Conservation (phyloP, 805 yeast species). For the Ogataea kodamae region DNA sequence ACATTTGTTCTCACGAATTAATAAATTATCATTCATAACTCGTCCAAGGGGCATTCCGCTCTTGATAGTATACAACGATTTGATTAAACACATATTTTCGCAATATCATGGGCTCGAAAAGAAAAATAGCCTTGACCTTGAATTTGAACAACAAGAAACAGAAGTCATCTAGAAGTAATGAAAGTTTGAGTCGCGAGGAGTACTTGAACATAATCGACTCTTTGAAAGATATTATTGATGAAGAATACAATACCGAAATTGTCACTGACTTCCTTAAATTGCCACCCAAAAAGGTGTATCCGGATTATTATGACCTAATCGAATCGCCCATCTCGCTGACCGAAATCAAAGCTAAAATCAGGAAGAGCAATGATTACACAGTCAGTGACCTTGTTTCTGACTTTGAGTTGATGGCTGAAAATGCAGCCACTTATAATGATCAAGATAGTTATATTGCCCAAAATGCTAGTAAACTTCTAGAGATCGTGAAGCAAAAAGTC, state of each 20-base stretch:
- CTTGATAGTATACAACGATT: too few species aligned
- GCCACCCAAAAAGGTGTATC: constrained; percentile 71
- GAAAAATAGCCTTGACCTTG: constrained; percentile 16
- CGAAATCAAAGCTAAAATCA: constrained; percentile 54
- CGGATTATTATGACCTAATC: constrained; percentile 73
- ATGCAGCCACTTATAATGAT: constrained; percentile 73
- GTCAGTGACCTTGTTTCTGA: constrained; percentile 52
- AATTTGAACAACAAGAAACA: constrained; percentile 20
- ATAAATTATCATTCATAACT: too few species aligned
- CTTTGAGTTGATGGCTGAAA: constrained; percentile 61
- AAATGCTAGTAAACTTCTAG: constrained; percentile 56
- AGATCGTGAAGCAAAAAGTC: constrained; percentile 52
- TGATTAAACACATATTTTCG: too few species aligned
- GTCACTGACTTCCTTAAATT: constrained; percentile 59
- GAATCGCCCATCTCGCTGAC: constrained; percentile 63
- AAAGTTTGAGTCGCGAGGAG: constrained; percentile 25
- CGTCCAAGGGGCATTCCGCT: too few species aligned
- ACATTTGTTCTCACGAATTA: too few species aligned
- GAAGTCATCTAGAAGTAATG: constrained; percentile 8
- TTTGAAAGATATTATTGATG: constrained; percentile 35
- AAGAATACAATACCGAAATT: constrained; percentile 33
- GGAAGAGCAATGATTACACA: constrained; percentile 34
- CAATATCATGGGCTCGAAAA: constrained; percentile 21
- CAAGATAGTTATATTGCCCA: constrained; percentile 60
- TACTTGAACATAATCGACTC: constrained; percentile 33